Evolutionary conservation across 2,329 filamentous ascomycete genomes (phyloP).

Genomic region (Hymenoscyphus albidus): DNA sequence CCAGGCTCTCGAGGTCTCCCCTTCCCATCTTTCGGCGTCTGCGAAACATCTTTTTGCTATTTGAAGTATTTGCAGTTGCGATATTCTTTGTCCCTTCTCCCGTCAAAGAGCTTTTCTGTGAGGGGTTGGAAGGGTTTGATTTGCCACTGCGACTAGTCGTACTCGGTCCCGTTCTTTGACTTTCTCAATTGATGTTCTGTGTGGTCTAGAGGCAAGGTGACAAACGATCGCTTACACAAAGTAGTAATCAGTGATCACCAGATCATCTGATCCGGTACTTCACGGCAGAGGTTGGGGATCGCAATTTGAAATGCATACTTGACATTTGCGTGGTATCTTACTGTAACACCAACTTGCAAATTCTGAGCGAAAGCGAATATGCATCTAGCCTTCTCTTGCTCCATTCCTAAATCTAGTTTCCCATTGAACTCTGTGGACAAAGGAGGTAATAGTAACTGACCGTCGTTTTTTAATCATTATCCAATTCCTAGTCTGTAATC

Average conservation of each 20-base stretch:
- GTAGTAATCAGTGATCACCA: not conserved
- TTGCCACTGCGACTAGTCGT: not conserved
- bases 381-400: not conserved
- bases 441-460: too few relatives aligned
- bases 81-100: not conserved
- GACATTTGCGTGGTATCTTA: not conserved
- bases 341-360: not conserved
- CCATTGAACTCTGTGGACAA: not conserved
- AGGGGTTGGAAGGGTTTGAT: not conserved
- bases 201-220: not conserved
- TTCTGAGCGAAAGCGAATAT: not conserved
- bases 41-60: conserved; percentile 2
- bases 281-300: not conserved
- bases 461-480: too few relatives aligned
- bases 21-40: conserved; percentile 2
- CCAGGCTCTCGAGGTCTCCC: conserved; percentile 3
- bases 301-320: not conserved
- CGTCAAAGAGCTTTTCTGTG: not conserved
- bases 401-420: not conserved
- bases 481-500: too few relatives aligned
- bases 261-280: not conserved
- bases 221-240: not conserved
- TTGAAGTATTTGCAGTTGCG: not conserved
- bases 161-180: not conserved
- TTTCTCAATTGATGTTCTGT: not conserved